Evolutionary conservation across 2,329 filamentous ascomycete genomes (phyloP), one percentile per base, ranked within the genome.

Genomic region (Alternaria sp.): DNA sequence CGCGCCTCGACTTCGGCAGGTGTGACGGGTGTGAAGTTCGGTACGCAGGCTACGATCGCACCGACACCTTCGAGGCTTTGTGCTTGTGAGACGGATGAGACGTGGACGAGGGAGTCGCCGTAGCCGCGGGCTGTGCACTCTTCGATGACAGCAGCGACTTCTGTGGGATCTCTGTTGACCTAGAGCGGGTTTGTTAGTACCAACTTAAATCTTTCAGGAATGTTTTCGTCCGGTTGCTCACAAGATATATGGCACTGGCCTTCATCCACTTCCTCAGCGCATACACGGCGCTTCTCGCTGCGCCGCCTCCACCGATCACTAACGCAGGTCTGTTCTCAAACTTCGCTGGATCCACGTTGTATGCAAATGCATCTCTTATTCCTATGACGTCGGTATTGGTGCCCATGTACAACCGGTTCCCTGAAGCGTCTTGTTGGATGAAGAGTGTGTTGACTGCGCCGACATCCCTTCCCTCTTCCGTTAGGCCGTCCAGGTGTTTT

Each of bases 311-410:
- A 28, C 92, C 92, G 50, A 95, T 85, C 17, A 95, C 88, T 63
- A 95, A 84, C 1, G 87, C 92, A 0, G 91, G 90, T 30, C 86
- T 85, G 63, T 84, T 83, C 69, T 87, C 84, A 73, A 88, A 88
- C 13, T 76, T 66, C 9, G 83, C 81, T 13, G 85, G 80, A 55
- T 82, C 72, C 11, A 83, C 73, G 63, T 83, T 83, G 32, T 81
- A 73, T 66, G 81, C 79, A 70, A 95, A 91, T 5, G 90, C 87
- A 74, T 94, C 91, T 21, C 91, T 86, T 65, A 95, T 90, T 28
- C 92, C 92, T 60, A 93, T 85, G 63, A 91, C 91, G 79, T 96
- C 92, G 5, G 92, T 95, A 82, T 96, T 95, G 46, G 91, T 91
- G 57, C 92, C 92, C 78, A 90, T 88, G 67, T 88, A 88, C 49